phyloP scores from a whole-genome alignment of 805 yeast genomes.

The Ogataea thermomethanolica region DNA sequence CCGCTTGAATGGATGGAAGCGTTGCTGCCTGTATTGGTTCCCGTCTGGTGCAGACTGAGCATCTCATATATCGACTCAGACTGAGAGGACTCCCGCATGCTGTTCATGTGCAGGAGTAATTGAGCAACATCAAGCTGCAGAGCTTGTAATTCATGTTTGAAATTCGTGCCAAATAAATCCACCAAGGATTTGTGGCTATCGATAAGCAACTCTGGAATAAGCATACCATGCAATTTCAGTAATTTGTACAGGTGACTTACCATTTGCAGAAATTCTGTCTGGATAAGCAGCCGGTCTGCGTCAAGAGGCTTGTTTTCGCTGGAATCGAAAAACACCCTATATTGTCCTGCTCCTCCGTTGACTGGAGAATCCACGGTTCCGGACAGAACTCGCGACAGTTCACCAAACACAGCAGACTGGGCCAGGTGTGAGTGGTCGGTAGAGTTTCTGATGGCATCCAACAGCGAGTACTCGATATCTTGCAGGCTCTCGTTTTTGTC shows the following conservation, averaged over 20 bases:
- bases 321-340: conserved; percentile 60
- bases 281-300: conserved; percentile 19
- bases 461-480: conserved; percentile 60
- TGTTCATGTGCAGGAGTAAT: conserved; percentile 12
- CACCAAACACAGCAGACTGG: conserved; percentile 47
- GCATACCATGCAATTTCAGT: conserved; percentile 62
- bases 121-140: conserved; percentile 34
- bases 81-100: conserved; percentile 4
- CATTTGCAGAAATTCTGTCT: conserved; percentile 62
- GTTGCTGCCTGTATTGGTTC: conserved; percentile 11
- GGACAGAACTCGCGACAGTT: conserved; percentile 64
- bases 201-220: conserved; percentile 53
- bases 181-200: conserved; percentile 67
- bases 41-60: conserved; percentile 1
- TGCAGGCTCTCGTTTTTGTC: conserved; percentile 70
- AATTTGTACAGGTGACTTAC: conserved; percentile 63
- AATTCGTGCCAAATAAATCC: conserved; percentile 62
- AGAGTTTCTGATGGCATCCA: conserved; percentile 40
- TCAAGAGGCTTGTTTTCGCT: conserved; percentile 15
- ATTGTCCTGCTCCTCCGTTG: conserved; percentile 88
- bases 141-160: conserved; percentile 55
- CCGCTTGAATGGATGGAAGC: conserved; percentile 18
- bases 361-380: conserved; percentile 93
- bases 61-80: conserved; percentile 1
- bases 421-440: conserved; percentile 26